Evolutionary conservation across 257 asterid genomes (phyloP), one percentile per base, ranked within the genome.

Genomic region (Mentha longifolia): DNA sequence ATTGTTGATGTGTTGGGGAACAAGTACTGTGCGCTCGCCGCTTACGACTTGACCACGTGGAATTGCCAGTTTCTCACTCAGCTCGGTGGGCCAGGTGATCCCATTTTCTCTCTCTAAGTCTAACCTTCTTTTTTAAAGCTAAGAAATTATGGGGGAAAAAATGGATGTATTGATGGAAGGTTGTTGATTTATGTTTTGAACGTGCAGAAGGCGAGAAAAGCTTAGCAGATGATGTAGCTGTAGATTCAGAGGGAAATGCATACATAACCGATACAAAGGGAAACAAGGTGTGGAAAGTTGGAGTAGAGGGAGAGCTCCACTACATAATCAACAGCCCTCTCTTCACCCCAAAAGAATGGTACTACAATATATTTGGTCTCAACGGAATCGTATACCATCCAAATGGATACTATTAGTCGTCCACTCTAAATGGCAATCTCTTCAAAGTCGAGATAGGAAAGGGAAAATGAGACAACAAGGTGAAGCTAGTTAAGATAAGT

Each of bases 351-450:
- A 82, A 78, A 39, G 87, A 85, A 68, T 93, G 95, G 96, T 82
- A 86, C 91, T 74, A 64, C 20, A 80, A 80, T 59, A 50, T 86
- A 3, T 64, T 93, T 7, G 92, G 90, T 10, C 83, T 93, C 61
- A 93, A 93, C 0, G 98, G 98, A 14, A 91, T 93, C 15, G 88
- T 87, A 17, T 74, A 88, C 82, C 99, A 95, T 79, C 99, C 98
- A 12, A 86, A 95, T 28, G 96, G 97, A 1, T 95, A 89, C 86
- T 95, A 28, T 75, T 95, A 22, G 94, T 78, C 17, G 28, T 77
- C 42, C 65, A 89, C 99, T 9, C 49, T 87, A 25, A 70, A 94
- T 0, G 99, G 99, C 7, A 82, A 80, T 16, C 79, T 95, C 28
- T 89, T 81, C 88, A 92, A 95, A 82, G 42, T 95, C 58, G 81